A percentile compares a stretch with the other conserved stretches of the same genome.
phyloP scores from a whole-genome alignment of 1,284 basidiomycete genomes.

The Jaminaea rosea region DNA sequence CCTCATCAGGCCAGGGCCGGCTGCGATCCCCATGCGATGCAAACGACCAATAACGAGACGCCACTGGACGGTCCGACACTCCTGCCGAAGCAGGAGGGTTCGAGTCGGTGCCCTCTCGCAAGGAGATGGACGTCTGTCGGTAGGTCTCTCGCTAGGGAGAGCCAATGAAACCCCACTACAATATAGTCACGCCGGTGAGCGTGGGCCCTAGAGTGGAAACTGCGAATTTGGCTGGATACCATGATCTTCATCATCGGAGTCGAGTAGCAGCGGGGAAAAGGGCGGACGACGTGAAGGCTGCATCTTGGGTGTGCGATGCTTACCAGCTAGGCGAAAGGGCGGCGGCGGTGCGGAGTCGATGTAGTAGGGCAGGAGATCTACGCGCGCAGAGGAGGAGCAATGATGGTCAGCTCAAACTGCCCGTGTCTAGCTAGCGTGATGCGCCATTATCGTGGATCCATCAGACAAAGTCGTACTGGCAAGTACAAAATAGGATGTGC shows the following conservation, averaged over 20 bases:
- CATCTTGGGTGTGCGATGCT: neutral
- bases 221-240: constrained; percentile 49
- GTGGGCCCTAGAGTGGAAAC: constrained; percentile 48
- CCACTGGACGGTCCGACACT: constrained; percentile 42
- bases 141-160: constrained; percentile 43
- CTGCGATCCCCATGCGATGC: constrained; percentile 43
- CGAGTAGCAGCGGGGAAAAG: neutral
- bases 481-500: neutral
- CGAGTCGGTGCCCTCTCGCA: constrained; percentile 38
- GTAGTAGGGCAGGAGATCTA: too few relatives aligned
- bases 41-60: constrained; percentile 33
- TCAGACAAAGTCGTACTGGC: constrained; percentile 1
- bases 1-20: constrained; percentile 47
- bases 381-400: too few relatives aligned
- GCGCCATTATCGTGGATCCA: too few relatives aligned
- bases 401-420: too few relatives aligned
- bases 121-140: constrained; percentile 26
- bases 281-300: neutral
- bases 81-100: constrained; percentile 42
- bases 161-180: constrained; percentile 38
- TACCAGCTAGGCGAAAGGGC: neutral
- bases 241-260: constrained; percentile 45
- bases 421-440: too few relatives aligned
- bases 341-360: neutral
- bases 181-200: too few relatives aligned